These are phyloP conservation scores for Pichia norvegensis DNA, from an alignment of 1,139 yeast species.

Conservation along the genomic window DNA sequence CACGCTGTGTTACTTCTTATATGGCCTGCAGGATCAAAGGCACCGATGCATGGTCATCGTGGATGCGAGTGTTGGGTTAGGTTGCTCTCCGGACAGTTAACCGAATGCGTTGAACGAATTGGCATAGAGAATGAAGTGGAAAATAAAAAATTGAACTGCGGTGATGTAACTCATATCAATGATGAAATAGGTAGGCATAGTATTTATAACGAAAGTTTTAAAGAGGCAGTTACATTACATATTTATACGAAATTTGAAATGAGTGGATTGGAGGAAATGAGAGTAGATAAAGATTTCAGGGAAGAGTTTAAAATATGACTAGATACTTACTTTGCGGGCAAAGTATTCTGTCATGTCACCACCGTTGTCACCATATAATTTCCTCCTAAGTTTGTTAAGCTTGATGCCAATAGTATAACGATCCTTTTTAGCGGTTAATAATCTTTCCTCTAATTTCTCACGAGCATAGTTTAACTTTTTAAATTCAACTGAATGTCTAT, in stretches of 20 bases:
- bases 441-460: conserved; percentile 23
- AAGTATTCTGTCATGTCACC: conserved; percentile 27
- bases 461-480: conserved; percentile 25
- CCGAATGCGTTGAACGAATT: conserved; percentile 40
- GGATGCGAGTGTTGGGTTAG: conserved; percentile 68
- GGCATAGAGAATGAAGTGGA: not conserved
- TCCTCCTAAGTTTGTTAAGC: conserved; percentile 23
- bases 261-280: not conserved
- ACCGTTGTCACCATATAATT: conserved; percentile 25
- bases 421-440: conserved; percentile 23
- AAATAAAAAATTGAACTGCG: not conserved
- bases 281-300: not conserved
- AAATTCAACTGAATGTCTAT: conserved; percentile 19
- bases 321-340: conserved; percentile 15
- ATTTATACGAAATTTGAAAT: conserved; percentile 46
- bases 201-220: conserved; percentile 42
- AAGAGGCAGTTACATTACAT: conserved; percentile 61
- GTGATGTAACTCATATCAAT: conserved; percentile 52
- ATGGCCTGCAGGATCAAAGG: conserved; percentile 64
- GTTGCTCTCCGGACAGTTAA: conserved; percentile 51
- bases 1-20: conserved; percentile 63
- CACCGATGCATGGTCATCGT: conserved; percentile 72
- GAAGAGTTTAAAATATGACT: not conserved
- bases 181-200: conserved; percentile 63
- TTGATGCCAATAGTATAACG: conserved; percentile 26